Conservation (phyloP, 768 basidiomycete genomes). For the Lentinula boryana region DNA sequence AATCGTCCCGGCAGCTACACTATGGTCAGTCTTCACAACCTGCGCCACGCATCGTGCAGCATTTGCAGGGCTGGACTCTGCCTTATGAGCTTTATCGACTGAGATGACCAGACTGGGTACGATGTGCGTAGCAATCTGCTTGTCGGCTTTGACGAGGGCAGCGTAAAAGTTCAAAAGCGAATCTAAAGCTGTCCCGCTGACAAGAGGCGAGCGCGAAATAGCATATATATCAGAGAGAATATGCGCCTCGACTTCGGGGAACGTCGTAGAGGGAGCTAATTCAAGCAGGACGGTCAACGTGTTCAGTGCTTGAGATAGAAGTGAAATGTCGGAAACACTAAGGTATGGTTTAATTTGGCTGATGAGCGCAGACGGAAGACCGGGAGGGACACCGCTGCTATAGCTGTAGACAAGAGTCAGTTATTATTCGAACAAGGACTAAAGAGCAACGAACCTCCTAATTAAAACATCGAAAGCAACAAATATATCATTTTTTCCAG, state of each 20-base stretch:
- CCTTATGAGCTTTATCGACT: constrained; percentile 58
- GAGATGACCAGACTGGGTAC: constrained; percentile 68
- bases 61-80: constrained; percentile 55
- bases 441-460: constrained; percentile 40
- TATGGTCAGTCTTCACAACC: constrained; percentile 66
- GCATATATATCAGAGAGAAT: constrained; percentile 59
- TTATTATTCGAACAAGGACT: not conserved
- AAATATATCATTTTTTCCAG: constrained; percentile 78
- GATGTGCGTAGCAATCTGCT: constrained; percentile 75
- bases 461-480: constrained; percentile 68
- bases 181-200: constrained; percentile 75
- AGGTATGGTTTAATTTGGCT: constrained; percentile 74
- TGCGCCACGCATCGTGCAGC: constrained; percentile 84
- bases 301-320: constrained; percentile 67
- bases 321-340: constrained; percentile 67
- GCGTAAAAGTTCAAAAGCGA: constrained; percentile 78
- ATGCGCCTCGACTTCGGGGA: constrained; percentile 72
- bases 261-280: constrained; percentile 58
- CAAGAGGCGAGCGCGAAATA: constrained; percentile 72
- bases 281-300: constrained; percentile 66
- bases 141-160: constrained; percentile 77
- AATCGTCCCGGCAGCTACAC: constrained; percentile 76
- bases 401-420: constrained; percentile 21
- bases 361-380: constrained; percentile 58
- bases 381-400: constrained; percentile 39